Base-by-base conservation (phyloP, 352 stramenopile species). In the Pythium phragmitis region DNA sequence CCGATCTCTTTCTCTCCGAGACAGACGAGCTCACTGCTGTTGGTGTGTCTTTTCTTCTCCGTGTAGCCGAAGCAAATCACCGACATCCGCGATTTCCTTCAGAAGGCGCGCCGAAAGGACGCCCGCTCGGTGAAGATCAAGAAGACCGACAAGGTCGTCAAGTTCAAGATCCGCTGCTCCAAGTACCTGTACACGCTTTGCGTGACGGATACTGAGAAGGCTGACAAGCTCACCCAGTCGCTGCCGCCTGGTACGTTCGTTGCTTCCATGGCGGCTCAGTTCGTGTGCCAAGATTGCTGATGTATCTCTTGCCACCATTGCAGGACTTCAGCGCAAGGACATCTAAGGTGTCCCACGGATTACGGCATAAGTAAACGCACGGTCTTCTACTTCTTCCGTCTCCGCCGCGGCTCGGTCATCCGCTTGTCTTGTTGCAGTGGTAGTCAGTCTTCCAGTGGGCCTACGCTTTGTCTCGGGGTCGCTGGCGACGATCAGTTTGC, bases 131-230 rank as follows among this genome's bases (percentile, higher is more conserved):
- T 99, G 49, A 99, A 99, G 87, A 99, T 99, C 78, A 98, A 98
- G 84, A 99, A 99, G 94, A 91, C 89, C 68, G 83, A 90, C 70
- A 81, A 93, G 77, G 89, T 98, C 61, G 98, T 97, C 78, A 99
- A 99, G 92, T 99, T 99, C 91, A 99, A 99, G 92, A 99, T 99
- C 79, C 95, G 98, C 74, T 99, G 97, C 96, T 98, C 90, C 73
- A 96, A 96, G 80, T 98, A 99, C 80, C 87, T 99, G 72, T 99
- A 99, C 89, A 99, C 98, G 60, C 85, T 99, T 34, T 96, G 96
- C 65, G 97, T 99, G 57, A 96, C 89, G 47, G 97, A 99, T 85
- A 91, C 88, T 53, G 97, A 99, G 81, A 99, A 99, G 95, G 98
- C 98, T 30, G 97, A 99, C 77, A 99, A 99, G 89, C 92, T 99